phyloP scores from a whole-genome alignment of 2,329 filamentous ascomycete genomes.

The Colletotrichum sp. region DNA sequence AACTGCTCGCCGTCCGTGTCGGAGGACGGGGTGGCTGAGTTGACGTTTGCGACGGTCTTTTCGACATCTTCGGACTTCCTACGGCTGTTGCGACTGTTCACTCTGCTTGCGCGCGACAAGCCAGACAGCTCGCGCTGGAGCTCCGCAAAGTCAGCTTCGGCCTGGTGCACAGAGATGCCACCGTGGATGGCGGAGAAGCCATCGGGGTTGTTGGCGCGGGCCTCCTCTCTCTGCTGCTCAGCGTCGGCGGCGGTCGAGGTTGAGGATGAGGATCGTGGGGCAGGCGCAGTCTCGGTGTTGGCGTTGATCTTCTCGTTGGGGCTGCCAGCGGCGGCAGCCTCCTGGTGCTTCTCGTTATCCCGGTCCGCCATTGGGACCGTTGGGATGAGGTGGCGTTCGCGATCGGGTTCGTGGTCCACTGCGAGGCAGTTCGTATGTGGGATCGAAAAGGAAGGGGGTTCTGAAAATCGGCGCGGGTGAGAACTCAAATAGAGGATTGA shows the following conservation, averaged over 20 bases:
- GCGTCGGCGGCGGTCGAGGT: conserved; percentile 30
- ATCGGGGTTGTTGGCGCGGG: conserved; percentile 50
- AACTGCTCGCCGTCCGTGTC: conserved; percentile 64
- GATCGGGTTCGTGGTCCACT: neutral
- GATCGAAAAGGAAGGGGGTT: neutral
- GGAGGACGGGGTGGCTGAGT: conserved; percentile 33
- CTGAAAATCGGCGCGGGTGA: neutral
- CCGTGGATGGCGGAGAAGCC: conserved; percentile 44
- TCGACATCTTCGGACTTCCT: conserved; percentile 56
- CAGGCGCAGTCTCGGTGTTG: neutral
- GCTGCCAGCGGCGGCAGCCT: conserved; percentile 31
- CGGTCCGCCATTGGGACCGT: conserved; percentile 30
- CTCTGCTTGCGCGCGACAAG: conserved; percentile 56
- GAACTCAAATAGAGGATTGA: neutral
- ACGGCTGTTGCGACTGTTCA: conserved; percentile 31
- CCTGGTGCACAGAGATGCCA: conserved; percentile 68
- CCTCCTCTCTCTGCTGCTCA: conserved; percentile 34
- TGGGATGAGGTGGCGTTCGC: neutral
- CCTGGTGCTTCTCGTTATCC: conserved; percentile 29
- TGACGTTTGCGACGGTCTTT: conserved; percentile 47
- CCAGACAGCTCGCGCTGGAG: conserved; percentile 66
- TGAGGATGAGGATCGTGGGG: conserved; percentile 24
- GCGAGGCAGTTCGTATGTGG: neutral
- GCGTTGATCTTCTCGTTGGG: conserved; percentile 23
- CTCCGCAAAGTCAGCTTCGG: conserved; percentile 73